Percentiles rank a stretch among this genome's conserved stretches.
Conservation (phyloP, 2,329 filamentous ascomycete genomes). For the Talaromyces sp. region DNA sequence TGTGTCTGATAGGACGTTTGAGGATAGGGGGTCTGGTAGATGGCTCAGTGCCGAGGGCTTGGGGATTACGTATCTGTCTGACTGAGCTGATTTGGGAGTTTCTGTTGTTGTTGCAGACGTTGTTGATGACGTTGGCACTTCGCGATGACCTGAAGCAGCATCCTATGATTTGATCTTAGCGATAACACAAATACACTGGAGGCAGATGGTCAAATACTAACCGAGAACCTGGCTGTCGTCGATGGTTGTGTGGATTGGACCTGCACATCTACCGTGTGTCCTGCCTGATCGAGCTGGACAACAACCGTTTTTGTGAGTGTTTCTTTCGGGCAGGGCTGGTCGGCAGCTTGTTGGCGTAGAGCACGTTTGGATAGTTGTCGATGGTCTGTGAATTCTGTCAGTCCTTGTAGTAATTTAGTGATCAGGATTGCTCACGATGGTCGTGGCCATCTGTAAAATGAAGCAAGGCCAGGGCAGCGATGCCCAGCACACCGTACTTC, state of each 20-base stretch:
- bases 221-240: not conserved
- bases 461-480: constrained; percentile 24
- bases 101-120: not conserved
- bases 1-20: not conserved
- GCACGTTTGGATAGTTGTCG: constrained; percentile 6
- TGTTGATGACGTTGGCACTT: not conserved
- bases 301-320: constrained; percentile 14
- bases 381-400: not conserved
- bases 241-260: constrained; percentile 4
- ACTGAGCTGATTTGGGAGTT: not conserved
- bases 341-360: not conserved
- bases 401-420: constrained; percentile 4
- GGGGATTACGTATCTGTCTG: not conserved
- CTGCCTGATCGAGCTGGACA: constrained; percentile 16
- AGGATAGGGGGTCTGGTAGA: not conserved
- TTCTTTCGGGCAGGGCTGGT: constrained; percentile 4
- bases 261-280: constrained; percentile 14
- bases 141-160: not conserved
- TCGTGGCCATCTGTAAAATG: constrained; percentile 24
- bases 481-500: constrained; percentile 22
- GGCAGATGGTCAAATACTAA: not conserved
- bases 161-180: not conserved
- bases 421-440: constrained; percentile 23
- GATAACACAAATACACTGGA: not conserved
- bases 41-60: not conserved